Evolutionary conservation across 306 rosid species (phyloP).

Genomic region (Comarum palustre): DNA sequence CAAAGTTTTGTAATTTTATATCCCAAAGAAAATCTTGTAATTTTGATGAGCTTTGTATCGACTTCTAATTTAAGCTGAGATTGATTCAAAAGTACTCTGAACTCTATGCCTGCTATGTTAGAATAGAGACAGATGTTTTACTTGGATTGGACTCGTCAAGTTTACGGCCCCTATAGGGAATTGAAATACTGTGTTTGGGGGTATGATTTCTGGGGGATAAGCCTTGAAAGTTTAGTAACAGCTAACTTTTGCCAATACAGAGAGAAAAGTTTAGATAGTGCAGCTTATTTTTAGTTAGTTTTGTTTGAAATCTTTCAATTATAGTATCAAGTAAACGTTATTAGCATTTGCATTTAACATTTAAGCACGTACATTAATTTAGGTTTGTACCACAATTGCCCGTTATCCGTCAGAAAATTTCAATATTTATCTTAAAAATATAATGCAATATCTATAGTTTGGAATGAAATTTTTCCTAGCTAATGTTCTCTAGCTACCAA

Average conservation of each 20-base stretch:
- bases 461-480: not conserved
- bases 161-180: no score
- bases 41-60: not conserved
- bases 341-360: no score
- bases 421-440: not conserved
- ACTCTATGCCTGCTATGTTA: not conserved
- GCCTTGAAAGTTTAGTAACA: not conserved
- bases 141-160: not conserved
- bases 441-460: not conserved
- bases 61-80: not conserved
- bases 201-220: not conserved
- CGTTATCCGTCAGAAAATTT: not conserved
- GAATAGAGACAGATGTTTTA: not conserved
- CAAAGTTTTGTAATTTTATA: conserved; percentile 5
- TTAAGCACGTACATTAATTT: no score
- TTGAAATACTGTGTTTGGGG: not conserved
- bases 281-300: not conserved
- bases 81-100: not conserved
- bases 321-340: no score
- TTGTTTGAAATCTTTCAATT: no score
- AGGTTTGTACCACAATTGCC: no score
- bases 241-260: not conserved
- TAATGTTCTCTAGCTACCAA: not conserved
- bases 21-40: not conserved
- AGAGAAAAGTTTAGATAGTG: no score